A percentile compares a stretch with the other conserved stretches of the same genome.
Evolutionary conservation across 2,329 filamentous ascomycete genomes (phyloP).

Genomic region (Cytospora piceae): DNA sequence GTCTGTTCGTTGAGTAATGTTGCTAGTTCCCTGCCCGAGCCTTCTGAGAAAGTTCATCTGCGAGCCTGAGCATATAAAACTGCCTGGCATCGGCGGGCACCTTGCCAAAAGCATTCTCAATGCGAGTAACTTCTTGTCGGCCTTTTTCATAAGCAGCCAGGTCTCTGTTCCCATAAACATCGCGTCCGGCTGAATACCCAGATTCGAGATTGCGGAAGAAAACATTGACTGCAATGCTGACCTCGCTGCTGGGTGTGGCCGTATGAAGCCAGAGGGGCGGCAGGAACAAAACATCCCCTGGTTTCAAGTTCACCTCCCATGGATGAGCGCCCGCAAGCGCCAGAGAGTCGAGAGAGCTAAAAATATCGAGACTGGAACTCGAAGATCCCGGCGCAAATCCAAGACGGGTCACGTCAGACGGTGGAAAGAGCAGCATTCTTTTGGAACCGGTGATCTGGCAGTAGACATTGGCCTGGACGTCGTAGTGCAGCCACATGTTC

Average conservation of each 20-base stretch:
- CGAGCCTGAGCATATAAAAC: conserved; percentile 77
- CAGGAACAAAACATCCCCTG: conserved; percentile 79
- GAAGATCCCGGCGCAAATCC: conserved; percentile 77
- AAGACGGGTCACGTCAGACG: conserved; percentile 70
- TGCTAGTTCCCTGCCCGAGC: conserved; percentile 6
- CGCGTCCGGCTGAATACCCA: conserved; percentile 73
- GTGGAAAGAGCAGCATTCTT: conserved; percentile 76
- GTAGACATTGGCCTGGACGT: conserved; percentile 87
- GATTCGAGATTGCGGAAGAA: conserved; percentile 76
- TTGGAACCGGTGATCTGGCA: conserved; percentile 79
- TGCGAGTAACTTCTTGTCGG: conserved; percentile 70
- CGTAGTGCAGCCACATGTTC: conserved; percentile 87
- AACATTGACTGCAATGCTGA: conserved; percentile 83
- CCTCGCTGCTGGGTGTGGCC: conserved; percentile 58
- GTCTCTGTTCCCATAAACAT: conserved; percentile 89
- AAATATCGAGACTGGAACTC: conserved; percentile 77
- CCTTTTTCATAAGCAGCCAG: conserved; percentile 83
- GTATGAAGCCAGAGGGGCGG: conserved; percentile 86
- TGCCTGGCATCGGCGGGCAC: conserved; percentile 68
- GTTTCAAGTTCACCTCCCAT: conserved; percentile 65
- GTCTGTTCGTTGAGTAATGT: too few relatives aligned
- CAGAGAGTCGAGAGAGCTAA: conserved; percentile 51
- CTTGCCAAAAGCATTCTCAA: conserved; percentile 65
- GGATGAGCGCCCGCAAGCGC: conserved; percentile 59
- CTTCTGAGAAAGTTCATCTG: conserved; percentile 60